Evolutionary conservation across 192 early-diverging fungal genomes (phyloP).

Genomic region (Backusella mclennaniae): DNA sequence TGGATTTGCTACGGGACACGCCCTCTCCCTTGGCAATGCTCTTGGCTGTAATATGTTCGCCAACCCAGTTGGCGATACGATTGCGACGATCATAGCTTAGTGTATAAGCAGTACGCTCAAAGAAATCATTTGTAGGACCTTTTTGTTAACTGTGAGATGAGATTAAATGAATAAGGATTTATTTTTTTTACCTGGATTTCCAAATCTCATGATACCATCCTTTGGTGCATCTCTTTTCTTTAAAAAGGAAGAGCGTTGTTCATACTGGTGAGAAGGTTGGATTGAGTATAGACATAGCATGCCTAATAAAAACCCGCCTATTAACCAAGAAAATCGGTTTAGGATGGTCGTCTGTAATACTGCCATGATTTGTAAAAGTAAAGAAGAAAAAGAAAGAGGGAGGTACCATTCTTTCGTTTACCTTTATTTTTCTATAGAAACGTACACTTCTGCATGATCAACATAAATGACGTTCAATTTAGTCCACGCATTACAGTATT

Average conservation of each 20-base stretch:
- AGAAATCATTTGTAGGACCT: constrained; percentile 69
- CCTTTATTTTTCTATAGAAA: background rate
- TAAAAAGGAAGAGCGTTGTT: background rate
- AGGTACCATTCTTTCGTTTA: background rate
- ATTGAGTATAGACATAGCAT: background rate
- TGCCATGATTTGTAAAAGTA: background rate
- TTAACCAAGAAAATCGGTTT: background rate
- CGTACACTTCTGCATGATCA: background rate
- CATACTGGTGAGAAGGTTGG: background rate
- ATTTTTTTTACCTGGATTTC: constrained; percentile 24
- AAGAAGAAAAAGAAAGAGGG: background rate
- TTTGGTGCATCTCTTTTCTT: background rate
- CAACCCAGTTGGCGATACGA: constrained; percentile 36
- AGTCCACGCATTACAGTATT: too few species aligned
- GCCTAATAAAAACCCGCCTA: constrained; percentile 7
- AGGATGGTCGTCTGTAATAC: background rate
- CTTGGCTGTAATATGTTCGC: constrained; percentile 14
- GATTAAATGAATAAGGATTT: background rate
- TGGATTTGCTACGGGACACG: constrained; percentile 40
- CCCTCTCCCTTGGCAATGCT: constrained; percentile 8
- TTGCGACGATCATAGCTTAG: constrained; percentile 62
- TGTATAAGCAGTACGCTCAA: constrained; percentile 65
- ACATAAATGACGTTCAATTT: background rate
- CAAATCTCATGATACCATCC: constrained; percentile 22
- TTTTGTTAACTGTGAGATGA: background rate